Evolutionary conservation across 495 filamentous ascomycete genomes (phyloP), one percentile per base, ranked within the genome.

Genomic region (Aspergillus taichungensis): DNA sequence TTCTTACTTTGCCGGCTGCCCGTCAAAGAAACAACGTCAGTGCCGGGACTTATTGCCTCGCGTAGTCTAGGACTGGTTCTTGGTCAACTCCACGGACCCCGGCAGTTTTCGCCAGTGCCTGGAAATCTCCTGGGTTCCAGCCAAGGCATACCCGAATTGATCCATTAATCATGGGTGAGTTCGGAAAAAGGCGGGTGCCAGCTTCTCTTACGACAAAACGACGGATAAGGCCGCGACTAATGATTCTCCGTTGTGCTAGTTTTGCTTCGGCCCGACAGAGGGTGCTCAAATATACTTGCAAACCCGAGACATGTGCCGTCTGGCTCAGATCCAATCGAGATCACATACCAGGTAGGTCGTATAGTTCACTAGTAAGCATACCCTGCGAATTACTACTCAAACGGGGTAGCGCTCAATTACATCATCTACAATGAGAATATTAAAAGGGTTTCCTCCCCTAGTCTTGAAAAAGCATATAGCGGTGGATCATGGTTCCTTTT

Each of bases 171-270:
- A 37, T 31, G 43, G 14, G 42, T 34, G 13, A 5, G 12, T 38
- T 60, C 57, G 57, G 56, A 40, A 60, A 60, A 60, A 60, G 49
- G 51, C 60, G 52, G 54, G 45, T 43, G 24, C 42, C 35, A 38
- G 47, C 32, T 43, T 30, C 6, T 40, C 28, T 12, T 37, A 54
- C 49, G 53, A 47, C 33, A 49, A 51, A 45, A 37, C 35, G 24
- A 28, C 34, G 38, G 45, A 24, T 24, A 24, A 24, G 18, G 18
- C 4, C 18, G 18, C 18, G 18, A 24, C 18, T 24, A 24, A 24
- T 24, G 18, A 4, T 24, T 24, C 18, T 24, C 18, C 18, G 4
- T 24, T 24, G 4, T 24, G 18, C 18, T 24, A 24, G 9, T 29
- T 1, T 49, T 37, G 11, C 9, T 48, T 59, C 51, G 53, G 50